Conservation (phyloP, 495 filamentous ascomycete genomes). For the Usnea hakonensis region DNA sequence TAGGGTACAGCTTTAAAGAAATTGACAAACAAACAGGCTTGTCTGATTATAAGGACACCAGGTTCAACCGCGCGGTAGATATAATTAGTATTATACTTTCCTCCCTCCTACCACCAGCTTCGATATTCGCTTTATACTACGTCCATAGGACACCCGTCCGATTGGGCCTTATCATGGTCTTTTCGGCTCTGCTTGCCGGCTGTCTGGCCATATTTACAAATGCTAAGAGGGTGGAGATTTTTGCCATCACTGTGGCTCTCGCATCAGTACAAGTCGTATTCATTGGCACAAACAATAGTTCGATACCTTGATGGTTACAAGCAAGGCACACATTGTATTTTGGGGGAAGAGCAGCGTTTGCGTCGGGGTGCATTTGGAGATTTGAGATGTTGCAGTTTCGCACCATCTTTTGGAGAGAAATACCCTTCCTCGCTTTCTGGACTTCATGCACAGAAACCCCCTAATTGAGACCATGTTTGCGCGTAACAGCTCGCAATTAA, state of each 20-base stretch:
- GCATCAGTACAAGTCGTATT: conserved; percentile 16
- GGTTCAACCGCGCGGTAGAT: conserved; percentile 10
- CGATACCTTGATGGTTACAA: neutral
- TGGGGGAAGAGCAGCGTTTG: too few relatives aligned
- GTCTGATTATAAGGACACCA: conserved; percentile 1
- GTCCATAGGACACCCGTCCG: conserved; percentile 21
- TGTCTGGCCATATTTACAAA: conserved; percentile 27
- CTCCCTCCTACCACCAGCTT: conserved; percentile 28
- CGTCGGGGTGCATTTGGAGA: too few relatives aligned
- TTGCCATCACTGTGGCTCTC: conserved; percentile 30
- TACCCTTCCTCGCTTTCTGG: too few relatives aligned
- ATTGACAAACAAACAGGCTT: neutral
- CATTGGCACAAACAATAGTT: conserved; percentile 7
- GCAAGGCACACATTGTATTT: neutral
- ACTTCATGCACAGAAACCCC: too few relatives aligned
- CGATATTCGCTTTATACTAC: conserved; percentile 31
- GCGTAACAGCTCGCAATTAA: too few relatives aligned
- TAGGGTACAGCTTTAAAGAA: conserved; percentile 5
- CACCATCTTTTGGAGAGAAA: too few relatives aligned
- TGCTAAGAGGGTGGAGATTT: conserved; percentile 29
- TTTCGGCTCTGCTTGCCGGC: conserved; percentile 27
- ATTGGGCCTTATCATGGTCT: conserved; percentile 29
- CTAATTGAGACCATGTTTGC: too few relatives aligned
- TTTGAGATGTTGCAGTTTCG: too few relatives aligned
- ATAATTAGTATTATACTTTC: conserved; percentile 28